A percentile compares a stretch with the other conserved stretches of the same genome.
Evolutionary conservation across 202 grass and related monocot genomes (phyloP).

Genomic region (Bolboschoenoplectus hybrid): DNA sequence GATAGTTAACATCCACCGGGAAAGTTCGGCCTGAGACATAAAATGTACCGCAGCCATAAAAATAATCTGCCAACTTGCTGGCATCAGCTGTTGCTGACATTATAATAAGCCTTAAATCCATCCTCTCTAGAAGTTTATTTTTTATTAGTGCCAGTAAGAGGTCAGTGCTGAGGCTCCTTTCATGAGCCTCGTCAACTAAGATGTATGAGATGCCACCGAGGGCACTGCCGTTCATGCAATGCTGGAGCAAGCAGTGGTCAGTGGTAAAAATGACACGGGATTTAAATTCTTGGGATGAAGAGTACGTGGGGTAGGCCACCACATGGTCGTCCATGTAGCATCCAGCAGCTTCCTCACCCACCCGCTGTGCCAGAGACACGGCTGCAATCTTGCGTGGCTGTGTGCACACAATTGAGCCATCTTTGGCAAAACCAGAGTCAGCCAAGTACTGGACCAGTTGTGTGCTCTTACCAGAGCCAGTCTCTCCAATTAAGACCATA

Average conservation of each 20-base stretch:
- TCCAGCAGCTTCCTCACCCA: slow-evolving; percentile 72
- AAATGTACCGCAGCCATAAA: slow-evolving; percentile 72
- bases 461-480: slow-evolving; percentile 95
- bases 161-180: slow-evolving; percentile 96
- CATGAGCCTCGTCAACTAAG: slow-evolving; percentile 94
- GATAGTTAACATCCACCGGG: slow-evolving; percentile 91
- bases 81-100: slow-evolving; percentile 96
- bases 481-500: slow-evolving; percentile 90
- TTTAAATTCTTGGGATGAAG: slow-evolving; percentile 50
- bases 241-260: slow-evolving; percentile 78
- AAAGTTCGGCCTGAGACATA: slow-evolving; percentile 75
- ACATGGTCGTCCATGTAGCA: slow-evolving; percentile 65
- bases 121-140: slow-evolving; percentile 68
- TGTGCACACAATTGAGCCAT: slow-evolving; percentile 79
- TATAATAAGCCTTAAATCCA: slow-evolving; percentile 84
- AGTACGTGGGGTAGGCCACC: slow-evolving; percentile 60
- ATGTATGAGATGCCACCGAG: slow-evolving; percentile 74
- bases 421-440: slow-evolving; percentile 64
- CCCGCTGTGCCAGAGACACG: slow-evolving; percentile 72
- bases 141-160: slow-evolving; percentile 91
- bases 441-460: slow-evolving; percentile 90
- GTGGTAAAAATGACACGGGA: slow-evolving; percentile 78
- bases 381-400: slow-evolving; percentile 94
- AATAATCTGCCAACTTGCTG: slow-evolving; percentile 73
- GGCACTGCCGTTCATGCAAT: slow-evolving; percentile 64